Evolutionary conservation across 1,284 basidiomycete species (phyloP).

Genomic region (Puccinia hordei): DNA sequence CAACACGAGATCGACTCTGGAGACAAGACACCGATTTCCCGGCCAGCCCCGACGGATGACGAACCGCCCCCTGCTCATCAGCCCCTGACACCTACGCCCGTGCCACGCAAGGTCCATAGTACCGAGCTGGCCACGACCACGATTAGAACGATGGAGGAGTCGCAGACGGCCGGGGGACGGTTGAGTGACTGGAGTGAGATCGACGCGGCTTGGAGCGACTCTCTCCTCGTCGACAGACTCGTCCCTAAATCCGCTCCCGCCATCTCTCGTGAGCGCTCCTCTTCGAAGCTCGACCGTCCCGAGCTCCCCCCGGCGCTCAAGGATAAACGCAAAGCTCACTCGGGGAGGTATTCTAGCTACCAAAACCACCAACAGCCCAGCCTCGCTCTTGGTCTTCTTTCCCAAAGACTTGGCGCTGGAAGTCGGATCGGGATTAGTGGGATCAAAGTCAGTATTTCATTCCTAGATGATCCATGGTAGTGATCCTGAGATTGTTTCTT

Average conservation of each 20-base stretch:
- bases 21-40: conserved; percentile 24
- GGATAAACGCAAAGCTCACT: not conserved
- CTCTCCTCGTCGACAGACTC: not conserved
- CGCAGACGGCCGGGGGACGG: not conserved
- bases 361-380: not conserved
- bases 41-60: not conserved
- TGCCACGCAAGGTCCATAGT: not conserved
- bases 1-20: not conserved
- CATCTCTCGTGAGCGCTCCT: not conserved
- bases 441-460: conserved; percentile 18
- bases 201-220: conserved; percentile 7
- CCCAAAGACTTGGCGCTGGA: not conserved
- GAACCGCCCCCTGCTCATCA: not conserved
- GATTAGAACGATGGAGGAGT: too few species aligned
- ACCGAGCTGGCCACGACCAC: not conserved
- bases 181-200: conserved; percentile 34
- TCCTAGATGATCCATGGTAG: not conserved
- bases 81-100: not conserved
- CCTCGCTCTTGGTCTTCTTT: not conserved
- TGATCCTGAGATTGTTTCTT: too few species aligned
- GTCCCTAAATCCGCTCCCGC: not conserved
- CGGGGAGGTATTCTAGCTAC: conserved; percentile 24
- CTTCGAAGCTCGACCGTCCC: not conserved
- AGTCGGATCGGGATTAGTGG: conserved; percentile 42
- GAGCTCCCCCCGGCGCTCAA: not conserved